Evolutionary conservation across 176 grass and related monocot species (phyloP), one percentile per base, ranked within the genome.

Genomic region (Hordeum vulgare): DNA sequence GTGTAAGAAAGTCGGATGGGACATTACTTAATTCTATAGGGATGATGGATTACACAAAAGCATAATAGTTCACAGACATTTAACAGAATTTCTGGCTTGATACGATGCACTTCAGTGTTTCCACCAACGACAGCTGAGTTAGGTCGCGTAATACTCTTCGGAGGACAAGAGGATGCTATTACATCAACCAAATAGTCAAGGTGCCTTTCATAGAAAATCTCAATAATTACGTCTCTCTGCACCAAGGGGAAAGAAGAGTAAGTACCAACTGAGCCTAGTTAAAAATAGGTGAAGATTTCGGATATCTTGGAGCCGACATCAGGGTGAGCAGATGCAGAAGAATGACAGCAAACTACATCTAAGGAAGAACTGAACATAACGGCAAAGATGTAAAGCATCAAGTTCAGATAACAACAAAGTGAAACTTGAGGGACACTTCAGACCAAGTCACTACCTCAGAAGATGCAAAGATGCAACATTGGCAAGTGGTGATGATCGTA

Each of bases 161-260:
- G 81, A 71, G 91, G 66, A 83, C 93, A 99, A 37, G 89, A 92
- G 78, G 88, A 93, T 90, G 97, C 91, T 87, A 99, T 94, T 84
- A 94, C 93, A 86, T 96, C 97, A 78, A 99, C 89, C 69, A 99
- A 90, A 77, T 94, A 90, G 74, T 92, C 89, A 63, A 99, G 91
- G 90, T 99, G 91, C 24, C 83, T 96, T 87, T 99, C 97, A 17
- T 99, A 96, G 88, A 99, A 99, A 83, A 99, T 89, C 64, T 99
- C 97, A 90, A 99, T 89, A 77, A 99, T 84, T 67, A 80, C 65
- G 6, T 96, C 97, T 90, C 91, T 91, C 97, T 99, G 87, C 85
- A 86, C 47, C 58, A 84, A 86, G 78, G 81, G 61, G 20, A 73
- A 85, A 81, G 12, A 81, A 62, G 45, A n/a, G 56, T 90, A 79